Percentiles rank a stretch among this genome's conserved stretches.
Conservation (phyloP, 306 rosid genomes). For the Gastrolobium villosum region DNA sequence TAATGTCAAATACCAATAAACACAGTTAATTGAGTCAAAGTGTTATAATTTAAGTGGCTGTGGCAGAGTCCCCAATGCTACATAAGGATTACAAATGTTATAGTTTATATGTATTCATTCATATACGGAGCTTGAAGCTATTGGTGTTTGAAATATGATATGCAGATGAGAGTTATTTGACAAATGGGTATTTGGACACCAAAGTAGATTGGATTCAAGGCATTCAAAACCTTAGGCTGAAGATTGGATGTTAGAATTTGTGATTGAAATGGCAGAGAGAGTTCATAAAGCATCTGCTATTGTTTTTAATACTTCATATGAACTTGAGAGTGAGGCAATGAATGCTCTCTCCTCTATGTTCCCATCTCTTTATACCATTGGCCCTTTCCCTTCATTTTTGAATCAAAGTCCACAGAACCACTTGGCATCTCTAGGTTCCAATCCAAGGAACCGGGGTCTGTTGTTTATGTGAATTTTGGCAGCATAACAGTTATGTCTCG, state of each 20-base stretch:
- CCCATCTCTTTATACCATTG: conserved; percentile 22
- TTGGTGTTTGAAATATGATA: background rate
- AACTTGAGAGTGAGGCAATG: conserved; percentile 28
- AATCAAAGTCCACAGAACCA: background rate
- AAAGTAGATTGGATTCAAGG: conserved; percentile 46
- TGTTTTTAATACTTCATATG: conserved; percentile 1
- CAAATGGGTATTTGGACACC: conserved; percentile 41
- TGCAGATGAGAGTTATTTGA: conserved; percentile 46
- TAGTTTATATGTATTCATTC: background rate
- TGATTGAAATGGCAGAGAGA: conserved; percentile 1
- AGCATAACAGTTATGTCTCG: background rate
- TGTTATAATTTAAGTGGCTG: too few relatives aligned
- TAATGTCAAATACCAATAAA: too few relatives aligned
- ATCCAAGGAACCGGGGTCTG: too few relatives aligned
- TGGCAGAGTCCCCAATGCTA: too few relatives aligned
- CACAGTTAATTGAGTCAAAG: too few relatives aligned
- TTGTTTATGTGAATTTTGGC: too few relatives aligned
- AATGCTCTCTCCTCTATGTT: background rate
- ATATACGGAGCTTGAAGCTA: background rate
- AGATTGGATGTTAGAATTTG: background rate
- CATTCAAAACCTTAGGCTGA: conserved; percentile 39
- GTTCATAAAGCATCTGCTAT: conserved; percentile 16
- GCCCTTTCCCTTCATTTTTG: conserved; percentile 1
- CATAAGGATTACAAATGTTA: background rate
- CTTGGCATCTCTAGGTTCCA: background rate